Base-by-base conservation (phyloP, 2,329 filamentous ascomycete species). In the Epichloe brachyelytri region DNA sequence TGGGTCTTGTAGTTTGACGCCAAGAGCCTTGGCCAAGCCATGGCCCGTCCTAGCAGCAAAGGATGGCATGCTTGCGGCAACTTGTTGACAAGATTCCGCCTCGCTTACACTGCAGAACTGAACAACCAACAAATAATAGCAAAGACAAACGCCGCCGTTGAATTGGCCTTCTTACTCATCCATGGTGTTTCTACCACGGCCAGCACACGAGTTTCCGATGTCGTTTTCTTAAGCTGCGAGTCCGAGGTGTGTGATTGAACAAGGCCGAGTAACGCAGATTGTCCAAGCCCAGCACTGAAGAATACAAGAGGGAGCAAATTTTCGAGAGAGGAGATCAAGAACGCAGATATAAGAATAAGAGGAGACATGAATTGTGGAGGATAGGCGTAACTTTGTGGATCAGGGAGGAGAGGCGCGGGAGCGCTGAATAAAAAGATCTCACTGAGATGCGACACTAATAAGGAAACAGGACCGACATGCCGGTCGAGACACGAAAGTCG, bases 1-100 rank as follows among this genome's bases (percentile, higher is more conserved):
- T 52, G 72, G 68, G 19, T 72, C 71, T 53, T 90, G 77, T 34
- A 95, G 71, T 66, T 93, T 86, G 74, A 96, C 95, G 53, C 86
- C 85, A 37, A 96, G 75, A 54, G 74, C 75, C 66, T 88, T 93
- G 63, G 89, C 90, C 65, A 95, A 67, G 59, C 74, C 72, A 62
- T 84, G 84, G 68, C 88, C 85, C 57, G 85, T 58, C 65, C 84
- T 83, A 58, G 76, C 77, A 33, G 62, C 56, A n/a, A 58, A 62
- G 55, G 52, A 55, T 17, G 67, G 48, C 71, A 74, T 74, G 51
- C 54, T 55, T 3, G 19, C 36, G 20, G 15, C 17, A 11, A 30
- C 10, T 17, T n/a, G 36, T 17, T n/a, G 36, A 15, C 30, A 30
- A 30, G 30, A 30, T 39, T 39, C 20, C 19, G 26, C 26, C 15